Conservation (phyloP, 73 alveolate genomes). For the Blepharisma japonicum region DNA sequence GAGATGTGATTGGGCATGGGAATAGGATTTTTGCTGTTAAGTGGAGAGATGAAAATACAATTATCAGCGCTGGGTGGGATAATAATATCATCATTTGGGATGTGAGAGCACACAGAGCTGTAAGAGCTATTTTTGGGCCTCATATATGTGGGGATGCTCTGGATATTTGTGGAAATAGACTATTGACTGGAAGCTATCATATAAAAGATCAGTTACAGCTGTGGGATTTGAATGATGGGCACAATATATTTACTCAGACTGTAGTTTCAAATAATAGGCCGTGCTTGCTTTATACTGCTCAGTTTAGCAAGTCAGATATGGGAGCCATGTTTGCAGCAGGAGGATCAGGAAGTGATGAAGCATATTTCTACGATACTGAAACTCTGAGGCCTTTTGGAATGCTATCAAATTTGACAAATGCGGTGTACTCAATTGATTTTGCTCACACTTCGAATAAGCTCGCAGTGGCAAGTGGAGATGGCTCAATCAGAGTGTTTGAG, state of each 20-base stretch:
- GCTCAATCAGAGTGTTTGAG: constrained; percentile 3
- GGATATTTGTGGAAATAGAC: constrained; percentile 49
- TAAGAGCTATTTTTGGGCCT: constrained; percentile 59
- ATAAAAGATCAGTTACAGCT: constrained; percentile 57
- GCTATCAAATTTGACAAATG: not conserved
- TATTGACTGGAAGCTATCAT: constrained; percentile 68
- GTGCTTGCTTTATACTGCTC: constrained; percentile 66
- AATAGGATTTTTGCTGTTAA: constrained; percentile 53
- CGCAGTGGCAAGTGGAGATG: constrained; percentile 36
- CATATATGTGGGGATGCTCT: constrained; percentile 62
- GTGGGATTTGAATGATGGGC: constrained; percentile 62
- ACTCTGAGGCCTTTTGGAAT: constrained; percentile 7
- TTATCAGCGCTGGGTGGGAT: constrained; percentile 74
- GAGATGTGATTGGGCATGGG: constrained; percentile 50
- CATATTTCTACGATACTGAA: not conserved
- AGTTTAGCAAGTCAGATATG: constrained; percentile 58
- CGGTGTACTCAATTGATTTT: constrained; percentile 22
- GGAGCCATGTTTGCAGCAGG: constrained; percentile 76
- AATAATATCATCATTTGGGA: constrained; percentile 55
- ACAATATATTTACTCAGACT: not conserved
- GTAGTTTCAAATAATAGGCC: not conserved
- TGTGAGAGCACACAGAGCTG: constrained; percentile 45
- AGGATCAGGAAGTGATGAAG: constrained; percentile 60
- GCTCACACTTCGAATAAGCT: not conserved
- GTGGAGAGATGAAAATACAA: constrained; percentile 54